phyloP scores from a whole-genome alignment of 169 alveolate species.

The Toxoplasma gondii region DNA sequence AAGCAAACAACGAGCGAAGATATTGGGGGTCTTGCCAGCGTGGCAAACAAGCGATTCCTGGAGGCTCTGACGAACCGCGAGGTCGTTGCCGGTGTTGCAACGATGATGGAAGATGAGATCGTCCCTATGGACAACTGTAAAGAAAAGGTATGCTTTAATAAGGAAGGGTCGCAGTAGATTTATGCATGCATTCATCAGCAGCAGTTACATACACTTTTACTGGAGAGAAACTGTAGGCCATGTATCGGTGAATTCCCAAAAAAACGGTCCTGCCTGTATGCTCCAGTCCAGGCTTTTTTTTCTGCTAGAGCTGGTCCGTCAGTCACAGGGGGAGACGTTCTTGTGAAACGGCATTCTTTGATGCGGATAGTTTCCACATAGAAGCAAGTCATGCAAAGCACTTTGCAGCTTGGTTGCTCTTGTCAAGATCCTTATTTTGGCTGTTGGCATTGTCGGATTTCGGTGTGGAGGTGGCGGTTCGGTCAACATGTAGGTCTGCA shows the following conservation, averaged over 20 bases:
- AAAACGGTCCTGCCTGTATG: no score
- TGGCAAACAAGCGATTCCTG: slow-evolving; percentile 42
- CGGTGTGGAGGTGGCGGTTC: no score
- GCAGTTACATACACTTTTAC: neutral
- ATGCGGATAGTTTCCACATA: no score
- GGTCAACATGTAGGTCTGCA: no score
- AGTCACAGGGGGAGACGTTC: no score
- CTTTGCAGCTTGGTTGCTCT: no score
- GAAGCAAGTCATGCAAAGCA: no score
- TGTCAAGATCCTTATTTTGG: no score
- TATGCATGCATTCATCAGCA: neutral
- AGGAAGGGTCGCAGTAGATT: neutral
- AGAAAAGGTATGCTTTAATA: neutral
- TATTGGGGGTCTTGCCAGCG: neutral
- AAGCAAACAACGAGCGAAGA: slow-evolving; percentile 1
- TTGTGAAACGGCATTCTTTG: no score
- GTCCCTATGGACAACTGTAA: slow-evolving; percentile 27
- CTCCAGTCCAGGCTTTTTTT: no score
- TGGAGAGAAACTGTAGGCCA: neutral
- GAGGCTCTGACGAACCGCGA: slow-evolving; percentile 56
- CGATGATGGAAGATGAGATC: neutral
- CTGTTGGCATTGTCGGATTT: no score
- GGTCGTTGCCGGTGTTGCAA: slow-evolving; percentile 65
- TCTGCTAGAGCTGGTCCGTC: no score
- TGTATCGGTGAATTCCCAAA: neutral